Conservation (phyloP, 176 grass and related monocot genomes). For the Neostapfia colusana region DNA sequence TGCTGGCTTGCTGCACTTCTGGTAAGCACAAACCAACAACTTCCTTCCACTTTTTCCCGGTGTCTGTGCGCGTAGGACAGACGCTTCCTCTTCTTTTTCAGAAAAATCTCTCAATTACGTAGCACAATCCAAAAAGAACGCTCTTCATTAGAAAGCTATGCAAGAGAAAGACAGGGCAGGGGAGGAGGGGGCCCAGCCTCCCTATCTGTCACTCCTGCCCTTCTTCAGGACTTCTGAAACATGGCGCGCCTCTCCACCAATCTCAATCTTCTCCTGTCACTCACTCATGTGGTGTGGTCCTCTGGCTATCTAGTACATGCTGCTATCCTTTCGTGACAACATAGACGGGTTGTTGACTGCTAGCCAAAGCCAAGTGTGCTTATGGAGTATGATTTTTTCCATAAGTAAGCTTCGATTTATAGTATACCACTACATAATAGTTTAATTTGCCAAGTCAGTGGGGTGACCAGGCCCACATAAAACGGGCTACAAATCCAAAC, state of each 20-base stretch:
- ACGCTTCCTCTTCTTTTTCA: conserved; percentile 33
- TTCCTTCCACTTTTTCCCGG: neutral
- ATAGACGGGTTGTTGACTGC: conserved; percentile 18
- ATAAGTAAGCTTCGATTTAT: too few species aligned
- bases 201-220: neutral
- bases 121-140: conserved; percentile 43
- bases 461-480: neutral
- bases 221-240: conserved; percentile 20
- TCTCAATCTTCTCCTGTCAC: conserved; percentile 9
- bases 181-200: neutral
- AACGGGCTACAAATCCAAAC: neutral
- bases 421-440: too few species aligned
- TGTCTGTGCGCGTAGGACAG: conserved; percentile 44
- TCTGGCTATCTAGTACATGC: neutral
- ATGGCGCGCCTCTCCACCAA: conserved; percentile 27
- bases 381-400: neutral
- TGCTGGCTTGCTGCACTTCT: too few species aligned
- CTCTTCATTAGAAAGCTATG: conserved; percentile 33
- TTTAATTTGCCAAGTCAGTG: neutral
- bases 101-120: conserved; percentile 29
- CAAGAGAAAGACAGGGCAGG: neutral
- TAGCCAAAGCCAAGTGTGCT: conserved; percentile 27
- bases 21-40: neutral
- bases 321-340: neutral
- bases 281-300: conserved; percentile 37